Evolutionary conservation across 371 early-diverging fungal species (phyloP).

Genomic region (Mucor piriformis): DNA sequence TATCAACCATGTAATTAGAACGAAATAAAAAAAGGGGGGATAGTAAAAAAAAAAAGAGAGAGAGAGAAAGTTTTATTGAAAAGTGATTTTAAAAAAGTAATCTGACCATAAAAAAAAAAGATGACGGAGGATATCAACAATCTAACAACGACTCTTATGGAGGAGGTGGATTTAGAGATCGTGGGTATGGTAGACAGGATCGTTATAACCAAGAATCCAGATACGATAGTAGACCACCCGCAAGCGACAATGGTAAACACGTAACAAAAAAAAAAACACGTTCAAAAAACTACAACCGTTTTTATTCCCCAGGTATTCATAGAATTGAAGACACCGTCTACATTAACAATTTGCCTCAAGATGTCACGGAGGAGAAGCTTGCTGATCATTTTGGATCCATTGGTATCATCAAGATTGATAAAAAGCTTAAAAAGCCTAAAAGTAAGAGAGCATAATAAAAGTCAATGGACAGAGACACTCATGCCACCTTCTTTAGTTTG

Average conservation of each 20-base stretch:
- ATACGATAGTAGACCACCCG: slow-evolving; percentile 10
- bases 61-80: too few species aligned
- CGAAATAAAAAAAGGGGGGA: too few species aligned
- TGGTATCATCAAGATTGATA: slow-evolving; percentile 75
- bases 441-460: slow-evolving; percentile 38
- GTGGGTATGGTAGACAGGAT: slow-evolving; percentile 18
- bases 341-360: slow-evolving; percentile 60
- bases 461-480: too few species aligned
- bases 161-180: slow-evolving; percentile 16
- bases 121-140: slow-evolving; percentile 13
- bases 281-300: too few species aligned
- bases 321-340: slow-evolving; percentile 69
- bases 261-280: background rate
- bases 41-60: too few species aligned
- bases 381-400: slow-evolving; percentile 67
- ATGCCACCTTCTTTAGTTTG: too few species aligned
- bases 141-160: slow-evolving; percentile 1
- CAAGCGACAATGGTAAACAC: slow-evolving; percentile 17
- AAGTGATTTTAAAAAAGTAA: background rate
- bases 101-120: slow-evolving; percentile 9
- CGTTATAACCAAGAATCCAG: slow-evolving; percentile 9
- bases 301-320: slow-evolving; percentile 33
- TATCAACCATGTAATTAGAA: slow-evolving; percentile 25
- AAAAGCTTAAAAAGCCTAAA: slow-evolving; percentile 61
- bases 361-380: slow-evolving; percentile 64